Conservation (phyloP, 495 filamentous ascomycete genomes). For the Penicillium chermesinum region DNA sequence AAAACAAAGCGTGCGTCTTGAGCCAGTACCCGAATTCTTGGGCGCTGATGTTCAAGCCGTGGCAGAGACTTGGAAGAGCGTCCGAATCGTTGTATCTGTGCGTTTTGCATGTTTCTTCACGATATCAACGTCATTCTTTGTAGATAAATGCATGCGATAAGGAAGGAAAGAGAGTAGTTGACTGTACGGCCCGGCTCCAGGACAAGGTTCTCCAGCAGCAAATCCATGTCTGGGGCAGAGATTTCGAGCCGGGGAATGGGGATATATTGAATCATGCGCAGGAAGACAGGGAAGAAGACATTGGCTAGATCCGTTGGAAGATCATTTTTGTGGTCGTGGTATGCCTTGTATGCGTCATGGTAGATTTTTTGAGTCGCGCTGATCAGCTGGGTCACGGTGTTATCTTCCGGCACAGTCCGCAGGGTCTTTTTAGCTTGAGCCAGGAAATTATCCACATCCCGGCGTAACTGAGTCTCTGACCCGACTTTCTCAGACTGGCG, state of each 20-base stretch:
- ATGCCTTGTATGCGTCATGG: constrained; percentile 57
- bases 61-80: constrained; percentile 64
- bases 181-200: constrained; percentile 82
- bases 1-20: constrained; percentile 58
- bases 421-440: constrained; percentile 63
- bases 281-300: constrained; percentile 72
- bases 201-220: constrained; percentile 85
- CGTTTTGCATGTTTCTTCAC: constrained; percentile 68
- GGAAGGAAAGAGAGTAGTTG: constrained; percentile 88
- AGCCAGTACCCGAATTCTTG: constrained; percentile 81
- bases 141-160: constrained; percentile 72
- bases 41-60: constrained; percentile 75
- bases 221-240: constrained; percentile 73
- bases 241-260: constrained; percentile 86
- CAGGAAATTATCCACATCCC: constrained; percentile 70
- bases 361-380: constrained; percentile 59
- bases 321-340: constrained; percentile 55
- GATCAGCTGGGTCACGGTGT: constrained; percentile 62
- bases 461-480: constrained; percentile 57
- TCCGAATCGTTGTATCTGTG: constrained; percentile 60
- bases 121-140: constrained; percentile 80
- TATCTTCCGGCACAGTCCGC: constrained; percentile 60
- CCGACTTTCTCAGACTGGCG: constrained; percentile 60
- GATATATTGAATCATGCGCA: constrained; percentile 74
- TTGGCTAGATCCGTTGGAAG: constrained; percentile 69